phyloP scores from a whole-genome alignment of 139 green algal genomes.

The Zygnema circumcarinatum region DNA sequence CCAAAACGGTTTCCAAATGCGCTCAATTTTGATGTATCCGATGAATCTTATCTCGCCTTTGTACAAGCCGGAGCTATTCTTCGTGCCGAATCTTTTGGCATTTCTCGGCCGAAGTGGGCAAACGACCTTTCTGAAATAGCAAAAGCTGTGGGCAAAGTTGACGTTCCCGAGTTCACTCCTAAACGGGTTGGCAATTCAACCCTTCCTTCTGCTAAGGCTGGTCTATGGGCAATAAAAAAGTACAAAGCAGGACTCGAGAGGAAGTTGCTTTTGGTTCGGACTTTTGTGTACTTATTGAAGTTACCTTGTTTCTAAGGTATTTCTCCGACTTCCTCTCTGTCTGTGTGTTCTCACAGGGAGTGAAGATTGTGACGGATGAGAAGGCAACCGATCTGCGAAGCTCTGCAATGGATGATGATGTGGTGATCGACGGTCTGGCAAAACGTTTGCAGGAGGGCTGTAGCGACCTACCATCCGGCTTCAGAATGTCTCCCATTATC shows the following conservation, averaged over 20 bases:
- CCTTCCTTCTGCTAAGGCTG: too few relatives aligned
- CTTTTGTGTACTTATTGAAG: too few relatives aligned
- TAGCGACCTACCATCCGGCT: slow-evolving; percentile 66
- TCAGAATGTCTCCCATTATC: slow-evolving; percentile 74
- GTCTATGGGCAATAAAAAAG: too few relatives aligned
- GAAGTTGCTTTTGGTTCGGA: too few relatives aligned
- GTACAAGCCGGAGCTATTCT: slow-evolving; percentile 84
- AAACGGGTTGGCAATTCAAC: slow-evolving; percentile 59
- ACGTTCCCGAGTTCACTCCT: slow-evolving; percentile 81
- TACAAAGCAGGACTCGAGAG: too few relatives aligned
- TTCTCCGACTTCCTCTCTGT: not conserved
- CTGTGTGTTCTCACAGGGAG: slow-evolving; percentile 63
- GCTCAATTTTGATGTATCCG: slow-evolving; percentile 78
- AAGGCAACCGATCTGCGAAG: slow-evolving; percentile 72
- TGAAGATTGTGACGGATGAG: slow-evolving; percentile 98
- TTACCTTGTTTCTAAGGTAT: too few relatives aligned
- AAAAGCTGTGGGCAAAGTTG: slow-evolving; percentile 69
- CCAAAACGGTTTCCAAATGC: slow-evolving; percentile 95
- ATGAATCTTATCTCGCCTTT: slow-evolving; percentile 78
- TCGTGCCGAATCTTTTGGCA: slow-evolving; percentile 84
- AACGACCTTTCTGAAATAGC: slow-evolving; percentile 50
- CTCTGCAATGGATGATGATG: slow-evolving; percentile 71
- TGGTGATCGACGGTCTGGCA: slow-evolving; percentile 75
- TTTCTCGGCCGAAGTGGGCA: slow-evolving; percentile 66
- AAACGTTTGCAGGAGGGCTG: slow-evolving; percentile 60